Evolutionary conservation across 2,329 filamentous ascomycete genomes (phyloP).

Genomic region (Orbilia brochopaga): DNA sequence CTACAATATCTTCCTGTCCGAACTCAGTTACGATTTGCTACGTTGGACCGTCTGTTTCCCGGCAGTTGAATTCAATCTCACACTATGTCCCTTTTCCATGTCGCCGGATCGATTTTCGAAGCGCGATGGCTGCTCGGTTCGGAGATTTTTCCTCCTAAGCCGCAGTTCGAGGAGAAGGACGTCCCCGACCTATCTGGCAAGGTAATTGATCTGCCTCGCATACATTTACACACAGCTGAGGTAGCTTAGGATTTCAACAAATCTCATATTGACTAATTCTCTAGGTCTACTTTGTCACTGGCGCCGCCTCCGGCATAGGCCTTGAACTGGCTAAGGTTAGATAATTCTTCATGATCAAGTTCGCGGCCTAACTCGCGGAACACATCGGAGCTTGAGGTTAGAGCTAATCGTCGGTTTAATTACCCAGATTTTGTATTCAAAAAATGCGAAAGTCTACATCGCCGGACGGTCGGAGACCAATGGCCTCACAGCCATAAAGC

Average conservation of each 20-base stretch:
- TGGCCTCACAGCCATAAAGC: conserved; percentile 60
- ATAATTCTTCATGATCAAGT: conserved; percentile 23
- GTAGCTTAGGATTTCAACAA: too few relatives aligned
- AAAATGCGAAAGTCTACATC: conserved; percentile 65
- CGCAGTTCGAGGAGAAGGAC: conserved; percentile 60
- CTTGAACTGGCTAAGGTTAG: conserved; percentile 61
- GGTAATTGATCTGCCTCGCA: conserved; percentile 51
- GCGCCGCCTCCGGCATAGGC: conserved; percentile 62
- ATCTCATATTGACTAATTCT: conserved; percentile 4
- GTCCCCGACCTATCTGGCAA: conserved; percentile 59
- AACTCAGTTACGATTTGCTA: too few relatives aligned
- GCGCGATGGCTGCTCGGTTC: conserved; percentile 1
- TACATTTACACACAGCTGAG: not conserved
- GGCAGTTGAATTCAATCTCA: not conserved
- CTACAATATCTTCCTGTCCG: too few relatives aligned
- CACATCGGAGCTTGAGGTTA: not conserved
- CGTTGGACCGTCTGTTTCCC: too few relatives aligned
- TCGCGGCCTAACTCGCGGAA: not conserved
- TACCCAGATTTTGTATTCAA: conserved; percentile 65
- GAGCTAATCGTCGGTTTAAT: too few relatives aligned
- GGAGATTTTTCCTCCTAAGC: conserved; percentile 57
- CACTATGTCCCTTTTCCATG: conserved; percentile 20
- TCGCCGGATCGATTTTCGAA: conserved; percentile 9
- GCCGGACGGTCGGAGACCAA: conserved; percentile 63
- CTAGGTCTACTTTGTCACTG: conserved; percentile 62